Conservation (phyloP, 2,329 filamentous ascomycete genomes). For the Neoscytalidium dimidiatum region DNA sequence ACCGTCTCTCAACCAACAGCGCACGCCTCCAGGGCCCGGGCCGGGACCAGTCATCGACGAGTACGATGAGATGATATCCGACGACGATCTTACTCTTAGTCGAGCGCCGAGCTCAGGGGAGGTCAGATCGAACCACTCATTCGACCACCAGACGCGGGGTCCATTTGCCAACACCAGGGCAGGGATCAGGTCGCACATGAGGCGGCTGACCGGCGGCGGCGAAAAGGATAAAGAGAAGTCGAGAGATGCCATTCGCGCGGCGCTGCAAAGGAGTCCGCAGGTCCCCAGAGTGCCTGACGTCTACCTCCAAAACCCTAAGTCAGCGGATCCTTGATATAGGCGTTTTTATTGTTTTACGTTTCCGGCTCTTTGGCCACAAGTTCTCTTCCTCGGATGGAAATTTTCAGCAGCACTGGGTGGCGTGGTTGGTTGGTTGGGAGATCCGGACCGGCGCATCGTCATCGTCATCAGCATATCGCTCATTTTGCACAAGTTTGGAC, state of each 20-base stretch:
- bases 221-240: constrained; percentile 32
- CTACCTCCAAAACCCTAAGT: constrained; percentile 34
- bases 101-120: neutral
- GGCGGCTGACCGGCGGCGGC: constrained; percentile 58
- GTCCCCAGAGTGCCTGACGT: constrained; percentile 52
- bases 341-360: neutral
- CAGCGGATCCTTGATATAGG: constrained; percentile 6
- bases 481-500: neutral
- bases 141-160: constrained; percentile 53
- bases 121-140: neutral
- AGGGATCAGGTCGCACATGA: constrained; percentile 56
- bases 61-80: constrained; percentile 72
- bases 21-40: constrained; percentile 56
- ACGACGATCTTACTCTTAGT: constrained; percentile 65
- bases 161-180: constrained; percentile 56
- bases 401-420: neutral
- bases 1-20: constrained; percentile 60
- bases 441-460: neutral
- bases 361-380: neutral
- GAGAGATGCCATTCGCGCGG: constrained; percentile 34
- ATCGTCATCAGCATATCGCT: neutral
- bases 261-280: constrained; percentile 45
- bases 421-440: neutral
- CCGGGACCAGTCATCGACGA: constrained; percentile 62
- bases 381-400: neutral